Conservation (phyloP, 805 yeast genomes). For the Schizosaccharomyces osmophilus region DNA sequence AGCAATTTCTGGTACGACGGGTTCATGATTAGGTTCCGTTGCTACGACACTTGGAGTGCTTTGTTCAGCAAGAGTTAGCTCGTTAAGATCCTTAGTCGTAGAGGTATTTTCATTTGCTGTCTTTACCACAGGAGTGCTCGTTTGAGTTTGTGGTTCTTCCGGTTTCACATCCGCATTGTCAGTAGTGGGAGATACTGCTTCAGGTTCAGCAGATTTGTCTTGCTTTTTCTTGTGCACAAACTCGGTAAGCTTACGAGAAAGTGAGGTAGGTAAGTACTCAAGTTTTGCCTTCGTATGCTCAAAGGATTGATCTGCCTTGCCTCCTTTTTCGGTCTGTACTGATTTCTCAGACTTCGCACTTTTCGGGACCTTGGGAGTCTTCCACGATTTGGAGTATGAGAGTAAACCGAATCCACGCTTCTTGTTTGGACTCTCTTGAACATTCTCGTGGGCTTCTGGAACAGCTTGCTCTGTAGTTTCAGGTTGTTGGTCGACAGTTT, state of each 20-base stretch:
- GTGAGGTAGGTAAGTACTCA: not conserved
- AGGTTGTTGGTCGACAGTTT: not conserved
- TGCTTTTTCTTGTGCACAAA: not conserved
- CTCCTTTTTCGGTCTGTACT: too few relatives aligned
- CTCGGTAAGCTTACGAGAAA: not conserved
- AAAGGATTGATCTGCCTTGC: not conserved
- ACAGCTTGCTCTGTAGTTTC: not conserved
- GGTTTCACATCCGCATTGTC: not conserved
- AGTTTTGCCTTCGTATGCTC: not conserved
- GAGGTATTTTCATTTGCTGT: not conserved
- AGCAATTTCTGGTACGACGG: too few relatives aligned
- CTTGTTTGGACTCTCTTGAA: not conserved
- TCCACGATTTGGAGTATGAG: not conserved
- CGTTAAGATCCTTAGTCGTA: not conserved
- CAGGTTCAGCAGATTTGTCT: not conserved
- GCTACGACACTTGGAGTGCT: too few relatives aligned
- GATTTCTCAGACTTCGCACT: not conserved
- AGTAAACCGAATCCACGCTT: not conserved
- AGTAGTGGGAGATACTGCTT: not conserved
- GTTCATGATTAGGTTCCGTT: too few relatives aligned
- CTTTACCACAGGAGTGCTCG: not conserved
- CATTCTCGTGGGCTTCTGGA: not conserved
- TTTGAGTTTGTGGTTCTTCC: not conserved
- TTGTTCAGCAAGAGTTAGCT: not conserved
- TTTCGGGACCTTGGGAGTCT: not conserved